Conservation (phyloP, 805 yeast species). For the Priceomyces medius region DNA sequence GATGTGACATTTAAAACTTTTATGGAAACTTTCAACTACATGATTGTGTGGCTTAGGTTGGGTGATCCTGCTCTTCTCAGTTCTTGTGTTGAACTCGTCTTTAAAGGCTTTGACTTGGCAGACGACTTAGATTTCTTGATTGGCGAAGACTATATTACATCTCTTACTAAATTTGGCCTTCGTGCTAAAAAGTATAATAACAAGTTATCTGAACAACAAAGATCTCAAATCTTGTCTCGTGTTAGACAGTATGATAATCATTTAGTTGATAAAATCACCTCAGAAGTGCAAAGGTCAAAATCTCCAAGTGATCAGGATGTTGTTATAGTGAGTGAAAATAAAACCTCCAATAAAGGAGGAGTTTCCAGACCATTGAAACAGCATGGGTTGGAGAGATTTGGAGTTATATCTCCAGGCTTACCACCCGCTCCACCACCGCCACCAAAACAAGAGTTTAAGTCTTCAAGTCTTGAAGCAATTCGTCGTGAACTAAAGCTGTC, state of each 20-base stretch:
- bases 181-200: slow-evolving; percentile 68
- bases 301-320: slow-evolving; percentile 2
- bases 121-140: slow-evolving; percentile 50
- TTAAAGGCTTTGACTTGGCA: slow-evolving; percentile 65
- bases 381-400: slow-evolving; percentile 35
- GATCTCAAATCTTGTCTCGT: slow-evolving; percentile 58
- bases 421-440: slow-evolving; percentile 41
- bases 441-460: slow-evolving; percentile 25
- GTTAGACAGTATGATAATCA: slow-evolving; percentile 56
- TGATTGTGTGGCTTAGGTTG: slow-evolving; percentile 78
- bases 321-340: not conserved
- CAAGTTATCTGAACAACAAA: slow-evolving; percentile 66
- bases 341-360: not conserved
- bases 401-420: slow-evolving; percentile 27
- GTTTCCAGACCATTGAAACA: slow-evolving; percentile 22
- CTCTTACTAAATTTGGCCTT: slow-evolving; percentile 62
- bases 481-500: slow-evolving; percentile 29
- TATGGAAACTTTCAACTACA: slow-evolving; percentile 61
- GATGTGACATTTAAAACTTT: slow-evolving; percentile 47
- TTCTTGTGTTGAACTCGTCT: slow-evolving; percentile 70
- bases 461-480: slow-evolving; percentile 33
- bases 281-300: slow-evolving; percentile 11
- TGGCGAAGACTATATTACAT: slow-evolving; percentile 51
- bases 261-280: slow-evolving; percentile 51
- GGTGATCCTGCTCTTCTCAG: slow-evolving; percentile 73